Evolutionary conservation across 768 basidiomycete species (phyloP), one percentile per base, ranked within the genome.

Genomic region (Lentinula aciculospora): DNA sequence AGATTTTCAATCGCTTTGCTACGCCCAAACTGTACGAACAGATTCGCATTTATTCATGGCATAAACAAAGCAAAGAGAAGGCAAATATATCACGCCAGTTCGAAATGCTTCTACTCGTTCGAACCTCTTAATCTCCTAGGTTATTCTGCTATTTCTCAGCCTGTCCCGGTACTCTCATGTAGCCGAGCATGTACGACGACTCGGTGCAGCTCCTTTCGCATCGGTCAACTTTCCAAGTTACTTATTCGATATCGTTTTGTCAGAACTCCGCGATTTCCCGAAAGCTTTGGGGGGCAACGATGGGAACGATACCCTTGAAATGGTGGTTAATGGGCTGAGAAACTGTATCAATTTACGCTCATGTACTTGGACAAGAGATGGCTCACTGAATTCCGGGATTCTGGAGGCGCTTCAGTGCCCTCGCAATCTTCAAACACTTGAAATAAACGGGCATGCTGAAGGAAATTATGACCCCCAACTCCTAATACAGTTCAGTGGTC

Each of bases 361-460:
- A 5, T 91, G 87, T 64, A 81, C 82, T 4, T 93, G 89, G 89
- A 92, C 91, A 9, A 81, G 90, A 42, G 86, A 92, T 61, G 87
- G 89, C 3, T 84, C 91, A 3, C 69, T 92, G 21, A 81, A 74
- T 39, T 80, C 84, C 4, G 70, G 72, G 0, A 79, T 89, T 32
- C 74, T 93, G 8, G 61, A 72, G n/a, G 78, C 81, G 17, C 70
- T 92, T 4, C 69, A 68, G 4, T 46, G 65, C 10, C 28, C 31
- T 28, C 79, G 74, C 19, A 62, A 66, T 1, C 71, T 92, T 7
- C 64, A 69, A 28, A 83, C 83, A 49, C 70, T 92, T 2, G 86
- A 89, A 65, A 79, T 93, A 40, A 93, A 92, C 56, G 90, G 89
- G 1, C 77, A 82, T 53, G 75, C 76, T 42, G 75, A 76, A 23